Evolutionary conservation across 1,284 basidiomycete genomes (phyloP).

Genomic region (Malassezia arunalokei): DNA sequence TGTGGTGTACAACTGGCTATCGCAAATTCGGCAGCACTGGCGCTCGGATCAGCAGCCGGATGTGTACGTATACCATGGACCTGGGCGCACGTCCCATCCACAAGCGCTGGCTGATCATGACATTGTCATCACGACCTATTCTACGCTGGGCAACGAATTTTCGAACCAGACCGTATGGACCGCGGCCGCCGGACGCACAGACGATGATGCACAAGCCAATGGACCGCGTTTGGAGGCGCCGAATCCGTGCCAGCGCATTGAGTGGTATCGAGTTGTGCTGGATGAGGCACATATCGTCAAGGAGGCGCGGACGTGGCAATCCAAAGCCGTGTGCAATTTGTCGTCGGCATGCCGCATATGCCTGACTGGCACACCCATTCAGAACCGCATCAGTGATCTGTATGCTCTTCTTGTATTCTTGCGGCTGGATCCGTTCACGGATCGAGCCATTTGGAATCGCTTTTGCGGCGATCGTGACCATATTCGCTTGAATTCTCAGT

Average conservation of each 20-base stretch:
- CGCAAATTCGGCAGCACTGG: conserved; percentile 83
- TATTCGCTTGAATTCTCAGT: conserved; percentile 17
- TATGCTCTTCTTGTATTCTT: conserved; percentile 93
- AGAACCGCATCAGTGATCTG: conserved; percentile 96
- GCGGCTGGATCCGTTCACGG: conserved; percentile 78
- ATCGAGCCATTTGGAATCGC: conserved; percentile 83
- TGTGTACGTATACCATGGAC: conserved; percentile 93
- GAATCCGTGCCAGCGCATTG: conserved; percentile 82
- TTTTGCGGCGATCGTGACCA: conserved; percentile 84
- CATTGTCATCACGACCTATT: conserved; percentile 92
- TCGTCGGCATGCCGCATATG: conserved; percentile 83
- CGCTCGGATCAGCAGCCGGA: conserved; percentile 32
- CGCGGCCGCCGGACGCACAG: conserved; percentile 13
- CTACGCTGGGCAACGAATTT: conserved; percentile 86
- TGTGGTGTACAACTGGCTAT: conserved; percentile 96
- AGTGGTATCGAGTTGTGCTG: conserved; percentile 55
- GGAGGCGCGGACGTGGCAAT: conserved; percentile 82
- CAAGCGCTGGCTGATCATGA: conserved; percentile 80
- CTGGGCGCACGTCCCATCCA: conserved; percentile 71
- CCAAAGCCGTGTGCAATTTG: conserved; percentile 85
- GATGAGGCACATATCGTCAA: conserved; percentile 61
- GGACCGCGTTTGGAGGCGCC: conserved; percentile 52
- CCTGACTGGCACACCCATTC: conserved; percentile 91
- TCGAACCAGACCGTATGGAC: conserved; percentile 59
- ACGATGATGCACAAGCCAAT: conserved; percentile 9